Percentiles rank a stretch among this genome's conserved stretches.
Evolutionary conservation across 352 stramenopile genomes (phyloP).

Genomic region (Pythium guiyangense): DNA sequence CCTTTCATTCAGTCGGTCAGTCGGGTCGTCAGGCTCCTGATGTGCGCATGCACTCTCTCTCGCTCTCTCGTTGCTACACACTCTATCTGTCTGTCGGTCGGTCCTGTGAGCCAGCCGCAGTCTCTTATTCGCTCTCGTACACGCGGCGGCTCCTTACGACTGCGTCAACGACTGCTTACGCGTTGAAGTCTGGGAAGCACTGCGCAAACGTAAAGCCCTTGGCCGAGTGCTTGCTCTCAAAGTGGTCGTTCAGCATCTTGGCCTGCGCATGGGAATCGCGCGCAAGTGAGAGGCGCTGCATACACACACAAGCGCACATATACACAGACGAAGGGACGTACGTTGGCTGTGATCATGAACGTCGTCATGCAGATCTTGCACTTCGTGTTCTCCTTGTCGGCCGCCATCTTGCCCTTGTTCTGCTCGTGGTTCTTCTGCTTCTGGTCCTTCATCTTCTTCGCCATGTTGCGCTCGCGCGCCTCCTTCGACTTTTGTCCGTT

Average conservation of each 20-base stretch:
- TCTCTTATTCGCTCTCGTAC: neutral
- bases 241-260: constrained; percentile 77
- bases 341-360: constrained; percentile 81
- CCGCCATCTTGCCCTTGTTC: constrained; percentile 80
- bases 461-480: constrained; percentile 80
- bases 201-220: constrained; percentile 71
- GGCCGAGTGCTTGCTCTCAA: constrained; percentile 66
- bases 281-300: neutral
- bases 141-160: neutral
- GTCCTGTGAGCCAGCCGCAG: too few species aligned
- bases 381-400: constrained; percentile 74
- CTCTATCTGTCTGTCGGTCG: neutral
- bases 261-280: constrained; percentile 20
- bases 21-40: too few species aligned
- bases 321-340: constrained; percentile 25
- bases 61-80: neutral
- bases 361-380: constrained; percentile 88
- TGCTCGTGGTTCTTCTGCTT: constrained; percentile 79
- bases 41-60: too few species aligned
- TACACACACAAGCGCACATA: neutral
- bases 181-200: constrained; percentile 12
- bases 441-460: constrained; percentile 82
- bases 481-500: constrained; percentile 81
- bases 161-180: neutral
- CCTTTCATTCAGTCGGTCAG: too few species aligned